A percentile compares a stretch with the other conserved stretches of the same genome.
phyloP scores from a whole-genome alignment of 2,329 filamentous ascomycete species.

The Chaetomium olivaceum region DNA sequence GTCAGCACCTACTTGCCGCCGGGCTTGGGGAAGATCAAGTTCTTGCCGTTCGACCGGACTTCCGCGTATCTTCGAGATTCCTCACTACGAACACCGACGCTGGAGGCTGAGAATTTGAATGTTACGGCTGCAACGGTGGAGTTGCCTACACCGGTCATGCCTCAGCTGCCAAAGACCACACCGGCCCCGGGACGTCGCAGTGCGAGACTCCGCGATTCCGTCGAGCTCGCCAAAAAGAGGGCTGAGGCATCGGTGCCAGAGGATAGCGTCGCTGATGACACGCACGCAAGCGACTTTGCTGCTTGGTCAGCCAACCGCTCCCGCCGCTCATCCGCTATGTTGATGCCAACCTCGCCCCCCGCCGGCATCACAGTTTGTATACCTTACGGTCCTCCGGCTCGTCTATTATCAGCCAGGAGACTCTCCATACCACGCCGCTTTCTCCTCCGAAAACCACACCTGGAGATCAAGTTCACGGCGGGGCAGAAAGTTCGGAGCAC shows the following conservation, averaged over 20 bases:
- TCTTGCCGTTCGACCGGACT: neutral
- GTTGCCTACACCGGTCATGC: conserved; percentile 7
- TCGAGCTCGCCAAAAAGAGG: conserved; percentile 29
- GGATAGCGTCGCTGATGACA: conserved; percentile 11
- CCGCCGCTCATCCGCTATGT: conserved; percentile 24
- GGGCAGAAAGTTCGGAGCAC: neutral
- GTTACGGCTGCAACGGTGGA: conserved; percentile 7
- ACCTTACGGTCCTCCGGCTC: conserved; percentile 28
- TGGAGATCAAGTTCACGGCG: conserved; percentile 2
- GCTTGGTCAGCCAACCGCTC: conserved; percentile 26
- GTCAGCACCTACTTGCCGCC: conserved; percentile 29
- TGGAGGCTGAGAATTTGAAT: neutral
- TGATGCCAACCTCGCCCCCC: conserved; percentile 13
- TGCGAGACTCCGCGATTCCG: conserved; percentile 29
- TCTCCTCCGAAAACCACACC: conserved; percentile 15
- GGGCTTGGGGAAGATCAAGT: neutral
- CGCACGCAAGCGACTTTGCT: conserved; percentile 21
- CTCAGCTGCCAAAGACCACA: conserved; percentile 17
- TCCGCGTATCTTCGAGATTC: neutral
- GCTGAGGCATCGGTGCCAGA: conserved; percentile 9
- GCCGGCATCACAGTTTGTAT: conserved; percentile 27
- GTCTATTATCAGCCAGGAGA: conserved; percentile 26
- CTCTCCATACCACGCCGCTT: conserved; percentile 20
- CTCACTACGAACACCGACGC: neutral
- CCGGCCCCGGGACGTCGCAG: conserved; percentile 17